These are phyloP conservation scores for Austroboletus novae-zelandiae DNA, from an alignment of 1,284 basidiomycete genomes.

Conservation along the genomic window DNA sequence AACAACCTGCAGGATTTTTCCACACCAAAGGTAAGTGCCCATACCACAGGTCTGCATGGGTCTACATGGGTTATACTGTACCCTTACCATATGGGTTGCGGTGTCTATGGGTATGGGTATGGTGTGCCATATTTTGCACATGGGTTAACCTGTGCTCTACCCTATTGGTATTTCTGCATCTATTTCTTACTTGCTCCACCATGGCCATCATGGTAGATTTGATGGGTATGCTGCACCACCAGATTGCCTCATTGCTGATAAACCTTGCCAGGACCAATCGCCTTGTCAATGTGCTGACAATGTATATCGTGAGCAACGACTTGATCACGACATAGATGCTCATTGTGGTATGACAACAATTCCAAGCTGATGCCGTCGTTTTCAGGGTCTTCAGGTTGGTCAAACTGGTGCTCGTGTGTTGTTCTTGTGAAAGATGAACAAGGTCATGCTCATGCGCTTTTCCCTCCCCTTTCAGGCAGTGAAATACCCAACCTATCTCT, in stretches of 20 bases:
- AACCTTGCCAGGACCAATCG: not conserved
- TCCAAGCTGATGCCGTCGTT: not conserved
- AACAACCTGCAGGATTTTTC: no score
- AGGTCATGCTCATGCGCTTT: not conserved
- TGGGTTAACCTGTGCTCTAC: no score
- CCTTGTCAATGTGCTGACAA: not conserved
- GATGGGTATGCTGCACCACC: not conserved
- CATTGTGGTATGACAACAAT: not conserved
- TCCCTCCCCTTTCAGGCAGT: not conserved
- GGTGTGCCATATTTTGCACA: no score
- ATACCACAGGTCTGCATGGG: no score
- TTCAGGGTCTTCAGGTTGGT: not conserved
- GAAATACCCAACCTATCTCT: not conserved
- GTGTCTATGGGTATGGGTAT: no score
- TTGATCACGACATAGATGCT: not conserved
- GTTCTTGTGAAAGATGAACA: not conserved
- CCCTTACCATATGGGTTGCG: no score
- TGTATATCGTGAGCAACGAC: conserved; percentile 3
- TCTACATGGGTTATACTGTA: no score
- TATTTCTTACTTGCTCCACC: not conserved
- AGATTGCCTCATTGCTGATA: not conserved
- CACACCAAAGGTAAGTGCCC: no score
- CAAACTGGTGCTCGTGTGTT: not conserved
- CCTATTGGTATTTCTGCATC: not conserved
- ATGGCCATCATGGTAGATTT: not conserved